Conservation (phyloP, 495 filamentous ascomycete genomes). For the Cetradonia linearis region DNA sequence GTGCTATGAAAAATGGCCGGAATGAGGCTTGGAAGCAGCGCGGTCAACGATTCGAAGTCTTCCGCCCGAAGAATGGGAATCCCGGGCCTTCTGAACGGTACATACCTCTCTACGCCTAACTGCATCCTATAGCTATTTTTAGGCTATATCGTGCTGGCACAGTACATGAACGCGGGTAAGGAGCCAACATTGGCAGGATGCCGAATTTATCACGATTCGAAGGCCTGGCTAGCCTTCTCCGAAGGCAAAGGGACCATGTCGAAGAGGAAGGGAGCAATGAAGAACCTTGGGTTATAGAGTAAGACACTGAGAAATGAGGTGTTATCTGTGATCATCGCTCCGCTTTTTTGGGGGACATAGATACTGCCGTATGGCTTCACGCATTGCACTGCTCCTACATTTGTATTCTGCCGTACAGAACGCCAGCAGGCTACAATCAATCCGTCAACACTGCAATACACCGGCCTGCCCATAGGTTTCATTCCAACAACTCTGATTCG, state of each 20-base stretch:
- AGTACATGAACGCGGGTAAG: background rate
- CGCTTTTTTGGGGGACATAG: background rate
- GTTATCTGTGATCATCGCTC: background rate
- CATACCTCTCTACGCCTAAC: constrained; percentile 22
- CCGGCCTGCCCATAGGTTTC: background rate
- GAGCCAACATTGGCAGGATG: background rate
- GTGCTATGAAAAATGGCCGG: constrained; percentile 23
- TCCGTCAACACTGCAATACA: background rate
- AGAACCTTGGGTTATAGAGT: constrained; percentile 17
- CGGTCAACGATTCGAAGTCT: constrained; percentile 25
- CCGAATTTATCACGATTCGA: background rate
- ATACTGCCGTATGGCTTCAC: background rate
- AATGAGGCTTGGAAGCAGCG: constrained; percentile 21
- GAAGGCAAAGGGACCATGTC: background rate
- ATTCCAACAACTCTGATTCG: background rate
- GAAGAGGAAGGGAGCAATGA: constrained; percentile 7
- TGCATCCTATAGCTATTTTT: constrained; percentile 19
- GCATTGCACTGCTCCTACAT: background rate
- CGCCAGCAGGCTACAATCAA: background rate
- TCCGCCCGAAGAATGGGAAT: constrained; percentile 25
- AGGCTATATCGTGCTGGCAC: background rate
- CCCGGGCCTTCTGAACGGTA: constrained; percentile 27
- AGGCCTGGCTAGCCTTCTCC: constrained; percentile 3
- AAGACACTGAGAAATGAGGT: background rate
- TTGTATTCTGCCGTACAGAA: background rate